Conservation (phyloP, 1,284 basidiomycete genomes). For the Trametes hirsuta region DNA sequence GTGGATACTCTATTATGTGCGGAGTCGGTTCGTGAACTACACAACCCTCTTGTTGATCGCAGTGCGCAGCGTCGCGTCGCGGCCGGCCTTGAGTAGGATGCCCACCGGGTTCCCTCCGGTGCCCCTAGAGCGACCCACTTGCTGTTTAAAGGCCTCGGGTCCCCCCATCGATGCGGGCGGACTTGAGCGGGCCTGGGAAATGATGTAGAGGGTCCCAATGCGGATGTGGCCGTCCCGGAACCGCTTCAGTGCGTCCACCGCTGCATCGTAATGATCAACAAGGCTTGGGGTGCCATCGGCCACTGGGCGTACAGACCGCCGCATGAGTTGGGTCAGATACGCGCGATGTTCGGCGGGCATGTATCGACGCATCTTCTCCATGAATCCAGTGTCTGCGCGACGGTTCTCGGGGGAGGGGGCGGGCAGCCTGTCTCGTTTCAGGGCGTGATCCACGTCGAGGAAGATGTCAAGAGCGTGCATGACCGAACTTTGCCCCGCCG, state of each 20-base stretch:
- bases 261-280: slow-evolving; percentile 77
- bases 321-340: slow-evolving; percentile 60
- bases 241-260: slow-evolving; percentile 77
- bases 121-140: slow-evolving; percentile 59
- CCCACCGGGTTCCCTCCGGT: slow-evolving; percentile 89
- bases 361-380: slow-evolving; percentile 81
- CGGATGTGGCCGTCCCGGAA: slow-evolving; percentile 90
- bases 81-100: slow-evolving; percentile 81
- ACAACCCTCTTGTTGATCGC: slow-evolving; percentile 37
- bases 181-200: slow-evolving; percentile 68
- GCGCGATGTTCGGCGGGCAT: slow-evolving; percentile 81
- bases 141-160: slow-evolving; percentile 51
- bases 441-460: slow-evolving; percentile 82
- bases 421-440: slow-evolving; percentile 72
- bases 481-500: slow-evolving; percentile 91
- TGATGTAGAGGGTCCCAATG: slow-evolving; percentile 85
- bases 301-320: slow-evolving; percentile 59
- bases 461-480: slow-evolving; percentile 87
- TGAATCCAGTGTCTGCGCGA: slow-evolving; percentile 71
- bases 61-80: slow-evolving; percentile 84
- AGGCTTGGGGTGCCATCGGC: slow-evolving; percentile 59
- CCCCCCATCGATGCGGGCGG: slow-evolving; percentile 44
- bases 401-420: slow-evolving; percentile 67
- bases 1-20: not conserved
- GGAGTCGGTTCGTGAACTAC: too few relatives aligned